These are phyloP conservation scores for Saposhnikovia divaricata DNA, from an alignment of 129 eudicot genomes.

Conservation along the genomic window DNA sequence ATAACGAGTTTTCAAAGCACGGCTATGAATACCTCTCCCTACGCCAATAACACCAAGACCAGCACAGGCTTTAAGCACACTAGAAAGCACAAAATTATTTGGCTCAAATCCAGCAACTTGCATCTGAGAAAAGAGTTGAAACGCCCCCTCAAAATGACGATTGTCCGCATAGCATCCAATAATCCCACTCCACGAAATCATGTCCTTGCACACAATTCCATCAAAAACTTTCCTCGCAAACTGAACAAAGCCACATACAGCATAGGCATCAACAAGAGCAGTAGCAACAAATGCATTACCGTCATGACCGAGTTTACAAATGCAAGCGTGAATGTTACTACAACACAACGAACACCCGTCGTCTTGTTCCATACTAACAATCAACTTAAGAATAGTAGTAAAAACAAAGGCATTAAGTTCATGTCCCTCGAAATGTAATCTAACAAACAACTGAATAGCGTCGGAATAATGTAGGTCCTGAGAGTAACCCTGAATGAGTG, in stretches of 20 bases:
- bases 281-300: slow-evolving; percentile 10
- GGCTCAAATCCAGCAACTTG: slow-evolving; percentile 1
- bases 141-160: neutral
- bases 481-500: slow-evolving; percentile 4
- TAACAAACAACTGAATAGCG: slow-evolving; percentile 1
- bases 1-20: neutral
- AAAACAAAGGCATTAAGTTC: slow-evolving; percentile 7
- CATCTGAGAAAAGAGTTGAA: slow-evolving; percentile 1
- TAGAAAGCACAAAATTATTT: slow-evolving; percentile 2
- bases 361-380: slow-evolving; percentile 1
- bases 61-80: slow-evolving; percentile 8
- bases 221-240: neutral
- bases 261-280: slow-evolving; percentile 7
- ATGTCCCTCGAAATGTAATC: slow-evolving; percentile 2
- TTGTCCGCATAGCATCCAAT: slow-evolving; percentile 4
- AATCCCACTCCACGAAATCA: slow-evolving; percentile 11
- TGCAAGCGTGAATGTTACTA: neutral
- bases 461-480: neutral
- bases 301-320: slow-evolving; percentile 8
- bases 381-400: slow-evolving; percentile 1
- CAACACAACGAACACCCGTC: neutral
- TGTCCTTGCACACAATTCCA: slow-evolving; percentile 1
- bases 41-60: neutral
- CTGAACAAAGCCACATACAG: neutral
- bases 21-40: slow-evolving; percentile 1